phyloP scores from a whole-genome alignment of 1,284 basidiomycete genomes.

The Ustilago shanxiensis region DNA sequence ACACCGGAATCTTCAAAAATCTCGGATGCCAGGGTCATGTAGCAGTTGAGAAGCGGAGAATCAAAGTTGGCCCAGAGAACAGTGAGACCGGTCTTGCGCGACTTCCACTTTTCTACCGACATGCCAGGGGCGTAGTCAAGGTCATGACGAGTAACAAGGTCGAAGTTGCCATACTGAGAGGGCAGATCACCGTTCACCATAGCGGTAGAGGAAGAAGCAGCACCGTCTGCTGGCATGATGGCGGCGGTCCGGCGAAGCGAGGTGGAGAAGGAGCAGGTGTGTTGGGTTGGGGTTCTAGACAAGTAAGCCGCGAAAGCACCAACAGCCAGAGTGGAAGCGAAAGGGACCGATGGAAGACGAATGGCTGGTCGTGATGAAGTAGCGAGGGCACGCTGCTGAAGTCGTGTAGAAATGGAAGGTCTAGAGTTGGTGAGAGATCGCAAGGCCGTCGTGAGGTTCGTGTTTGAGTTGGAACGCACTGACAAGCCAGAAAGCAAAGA shows the following conservation, averaged over 20 bases:
- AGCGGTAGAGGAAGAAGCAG: constrained; percentile 6
- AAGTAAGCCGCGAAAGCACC: constrained; percentile 22
- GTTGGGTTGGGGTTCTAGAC: constrained; percentile 7
- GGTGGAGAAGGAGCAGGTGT: constrained; percentile 26
- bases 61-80: constrained; percentile 72
- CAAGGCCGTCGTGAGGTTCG: constrained; percentile 19
- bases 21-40: constrained; percentile 92
- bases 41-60: constrained; percentile 92
- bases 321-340: constrained; percentile 18
- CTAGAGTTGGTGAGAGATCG: constrained; percentile 14
- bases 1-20: constrained; percentile 75
- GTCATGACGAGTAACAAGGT: constrained; percentile 80
- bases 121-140: constrained; percentile 81
- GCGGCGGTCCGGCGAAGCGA: constrained; percentile 4
- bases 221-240: constrained; percentile 38
- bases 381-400: not conserved
- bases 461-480: constrained; percentile 16
- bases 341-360: constrained; percentile 11
- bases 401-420: constrained; percentile 1
- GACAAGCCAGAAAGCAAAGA: constrained; percentile 31
- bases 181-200: constrained; percentile 18
- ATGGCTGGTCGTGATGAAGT: not conserved
- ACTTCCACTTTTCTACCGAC: constrained; percentile 85
- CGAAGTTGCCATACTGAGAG: constrained; percentile 77
- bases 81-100: constrained; percentile 81